These are phyloP conservation scores for Erodium moschatum DNA, from an alignment of 441 rosid species.

Conservation along the genomic window DNA sequence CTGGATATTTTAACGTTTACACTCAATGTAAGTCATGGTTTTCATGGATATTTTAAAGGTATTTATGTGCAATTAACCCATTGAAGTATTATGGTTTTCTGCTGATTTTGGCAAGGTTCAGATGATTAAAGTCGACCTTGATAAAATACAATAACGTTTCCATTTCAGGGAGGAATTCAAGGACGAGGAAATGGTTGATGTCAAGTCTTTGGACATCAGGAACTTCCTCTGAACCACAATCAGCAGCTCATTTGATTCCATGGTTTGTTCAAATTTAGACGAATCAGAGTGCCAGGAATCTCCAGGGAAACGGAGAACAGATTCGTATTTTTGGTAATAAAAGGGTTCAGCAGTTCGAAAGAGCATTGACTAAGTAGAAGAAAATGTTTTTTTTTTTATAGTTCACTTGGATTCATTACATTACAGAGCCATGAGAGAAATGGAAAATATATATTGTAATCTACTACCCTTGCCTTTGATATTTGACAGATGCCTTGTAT, in stretches of 20 bases:
- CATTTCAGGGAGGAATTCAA: conserved; percentile 80
- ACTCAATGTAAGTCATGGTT: not conserved
- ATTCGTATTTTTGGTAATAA: conserved; percentile 16
- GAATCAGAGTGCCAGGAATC: conserved; percentile 9
- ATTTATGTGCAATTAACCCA: not conserved
- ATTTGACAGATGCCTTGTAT: not conserved
- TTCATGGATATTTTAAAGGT: not conserved
- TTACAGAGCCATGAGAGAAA: not conserved
- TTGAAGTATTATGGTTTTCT: no score
- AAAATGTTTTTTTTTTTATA: not conserved
- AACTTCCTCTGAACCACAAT: conserved; percentile 50
- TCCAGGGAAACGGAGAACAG: conserved; percentile 8
- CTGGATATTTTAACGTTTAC: no score
- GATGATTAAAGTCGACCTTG: not conserved
- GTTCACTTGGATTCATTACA: not conserved
- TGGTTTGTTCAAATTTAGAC: conserved; percentile 2
- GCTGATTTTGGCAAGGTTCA: no score
- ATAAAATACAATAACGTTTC: not conserved
- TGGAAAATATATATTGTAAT: not conserved
- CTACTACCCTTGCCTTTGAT: not conserved
- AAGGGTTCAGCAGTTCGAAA: not conserved
- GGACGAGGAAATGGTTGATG: conserved; percentile 59
- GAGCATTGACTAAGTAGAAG: not conserved
- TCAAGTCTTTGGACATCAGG: conserved; percentile 82
- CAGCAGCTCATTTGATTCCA: not conserved